Evolutionary conservation across 768 basidiomycete species (phyloP), one percentile per base, ranked within the genome.

Genomic region (Podaxis rugospora): DNA sequence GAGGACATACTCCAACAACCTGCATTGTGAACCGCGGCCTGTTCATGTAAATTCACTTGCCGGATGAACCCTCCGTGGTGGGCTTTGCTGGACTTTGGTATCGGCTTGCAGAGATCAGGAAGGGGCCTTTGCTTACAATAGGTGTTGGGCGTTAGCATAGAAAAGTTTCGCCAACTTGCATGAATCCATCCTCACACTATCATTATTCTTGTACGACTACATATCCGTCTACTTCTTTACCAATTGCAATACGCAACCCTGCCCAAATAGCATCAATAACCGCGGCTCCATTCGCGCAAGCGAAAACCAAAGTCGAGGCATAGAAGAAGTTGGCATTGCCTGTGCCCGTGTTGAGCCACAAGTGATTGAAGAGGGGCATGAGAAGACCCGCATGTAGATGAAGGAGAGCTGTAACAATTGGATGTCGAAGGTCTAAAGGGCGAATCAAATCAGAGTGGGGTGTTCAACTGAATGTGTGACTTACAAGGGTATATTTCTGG

Each of bases 321-420:
- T 98, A 99, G 76, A 92, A 98, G 75, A 99, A 99, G 72, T 98
- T 98, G 50, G 96, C 95, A 68, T 99, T 98, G 2, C 94, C 97
- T 4, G 93, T 92, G 1, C 94, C 95, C 59, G 93, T 89, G 7
- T 78, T 80, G 5, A 98, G 82, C 96, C 97, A 99, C 1, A 98
- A 78, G 62, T 92, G 83, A 68, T 96, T 87, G 72, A 98, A 95
- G 32, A 97, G 80, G 0, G 96, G 96, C 61, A 98, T 82, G 21
- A 98, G 86, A 18, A 93, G 79, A 1, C 87, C 80, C 2, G 95
- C 87, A 67, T 97, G 93, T 4, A 92, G 75, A 64, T 96, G 91
- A 9, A 95, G 81, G 49, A 93, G 82, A 4, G 84, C 76, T 6
- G 93, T 93, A 37, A 95, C 88, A 58, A 95, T 85, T 0, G 95